These are phyloP conservation scores for Yarrowia sp. DNA, from an alignment of 805 yeast species.

Conservation along the genomic window DNA sequence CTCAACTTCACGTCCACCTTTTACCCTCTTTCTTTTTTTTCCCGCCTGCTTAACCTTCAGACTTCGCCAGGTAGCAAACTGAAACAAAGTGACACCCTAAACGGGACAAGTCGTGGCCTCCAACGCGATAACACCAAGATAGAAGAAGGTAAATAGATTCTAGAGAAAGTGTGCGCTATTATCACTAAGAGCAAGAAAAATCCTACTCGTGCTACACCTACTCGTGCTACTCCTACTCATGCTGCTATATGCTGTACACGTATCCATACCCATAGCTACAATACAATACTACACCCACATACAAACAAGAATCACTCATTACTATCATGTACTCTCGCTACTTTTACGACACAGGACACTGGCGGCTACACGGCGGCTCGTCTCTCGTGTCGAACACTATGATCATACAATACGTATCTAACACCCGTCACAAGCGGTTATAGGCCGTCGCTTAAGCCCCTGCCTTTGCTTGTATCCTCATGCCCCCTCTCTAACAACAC, in stretches of 20 bases:
- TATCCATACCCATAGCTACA: no score
- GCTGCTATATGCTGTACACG: no score
- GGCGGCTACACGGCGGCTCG: no score
- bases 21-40: not conserved
- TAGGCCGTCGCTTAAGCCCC: not conserved
- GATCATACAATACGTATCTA: slow-evolving; percentile 8
- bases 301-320: no score
- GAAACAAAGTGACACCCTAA: not conserved
- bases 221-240: no score
- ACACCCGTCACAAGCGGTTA: not conserved
- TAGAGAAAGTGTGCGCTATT: no score
- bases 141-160: no score
- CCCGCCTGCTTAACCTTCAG: not conserved
- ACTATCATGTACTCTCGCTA: no score
- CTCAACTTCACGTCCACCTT: not conserved
- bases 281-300: no score
- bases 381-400: not conserved
- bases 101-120: not conserved
- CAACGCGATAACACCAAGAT: not conserved
- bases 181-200: no score
- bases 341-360: no score
- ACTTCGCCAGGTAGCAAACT: slow-evolving; percentile 1
- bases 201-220: no score
- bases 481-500: slow-evolving; percentile 30
- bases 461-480: not conserved